Evolutionary conservation across 139 green algal genomes (phyloP).

Genomic region (Marvania coccoides): DNA sequence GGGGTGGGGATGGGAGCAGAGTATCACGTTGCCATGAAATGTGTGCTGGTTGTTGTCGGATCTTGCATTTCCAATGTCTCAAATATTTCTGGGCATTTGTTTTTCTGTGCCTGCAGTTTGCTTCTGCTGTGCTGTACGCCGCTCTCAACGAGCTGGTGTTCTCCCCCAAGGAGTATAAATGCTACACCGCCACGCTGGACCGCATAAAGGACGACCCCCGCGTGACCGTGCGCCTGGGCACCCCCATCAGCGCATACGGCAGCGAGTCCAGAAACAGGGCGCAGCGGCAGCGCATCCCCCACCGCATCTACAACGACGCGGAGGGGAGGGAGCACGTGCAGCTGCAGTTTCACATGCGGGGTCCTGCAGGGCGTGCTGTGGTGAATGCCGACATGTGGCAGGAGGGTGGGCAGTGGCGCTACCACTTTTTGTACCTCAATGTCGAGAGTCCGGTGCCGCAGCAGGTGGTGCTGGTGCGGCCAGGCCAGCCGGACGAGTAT

Average conservation of each 20-base stretch:
- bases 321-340: slow-evolving; percentile 79
- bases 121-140: slow-evolving; percentile 37
- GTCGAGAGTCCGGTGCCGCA: slow-evolving; percentile 38
- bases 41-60: background rate
- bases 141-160: slow-evolving; percentile 63
- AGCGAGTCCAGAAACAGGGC: slow-evolving; percentile 70
- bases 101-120: slow-evolving; percentile 11
- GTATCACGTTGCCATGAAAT: background rate
- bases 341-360: slow-evolving; percentile 76
- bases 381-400: slow-evolving; percentile 85
- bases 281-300: slow-evolving; percentile 80
- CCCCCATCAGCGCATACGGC: slow-evolving; percentile 59
- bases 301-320: slow-evolving; percentile 78
- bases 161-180: slow-evolving; percentile 79
- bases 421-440: slow-evolving; percentile 76
- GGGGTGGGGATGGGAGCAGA: background rate
- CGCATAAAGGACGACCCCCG: slow-evolving; percentile 76
- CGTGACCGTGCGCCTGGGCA: slow-evolving; percentile 59
- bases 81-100: background rate
- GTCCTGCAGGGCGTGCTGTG: slow-evolving; percentile 52
- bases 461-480: slow-evolving; percentile 28
- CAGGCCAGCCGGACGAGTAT: background rate
- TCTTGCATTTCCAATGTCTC: background rate
- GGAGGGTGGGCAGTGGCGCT: slow-evolving; percentile 59
- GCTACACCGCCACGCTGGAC: slow-evolving; percentile 80